These are phyloP conservation scores for Garcia nutans DNA, from an alignment of 345 rosid genomes.

Conservation along the genomic window DNA sequence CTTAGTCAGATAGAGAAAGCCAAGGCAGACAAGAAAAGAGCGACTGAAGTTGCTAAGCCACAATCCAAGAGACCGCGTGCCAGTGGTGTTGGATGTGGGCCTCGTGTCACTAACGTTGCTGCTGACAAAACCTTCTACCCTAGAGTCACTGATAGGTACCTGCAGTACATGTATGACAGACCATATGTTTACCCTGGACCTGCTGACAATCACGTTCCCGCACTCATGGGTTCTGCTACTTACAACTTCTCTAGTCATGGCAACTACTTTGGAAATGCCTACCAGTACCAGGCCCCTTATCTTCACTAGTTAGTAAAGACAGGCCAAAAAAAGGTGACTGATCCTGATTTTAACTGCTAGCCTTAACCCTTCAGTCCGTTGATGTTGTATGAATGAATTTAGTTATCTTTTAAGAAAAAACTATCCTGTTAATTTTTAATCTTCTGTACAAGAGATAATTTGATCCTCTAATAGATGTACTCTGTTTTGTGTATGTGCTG, in stretches of 20 bases:
- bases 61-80: constrained; percentile 92
- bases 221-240: constrained; percentile 50
- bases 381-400: constrained; percentile 64
- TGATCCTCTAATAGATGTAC: constrained; percentile 58
- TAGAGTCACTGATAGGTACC: constrained; percentile 69
- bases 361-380: constrained; percentile 49
- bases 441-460: constrained; percentile 47
- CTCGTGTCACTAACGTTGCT: constrained; percentile 47
- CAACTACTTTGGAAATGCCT: constrained; percentile 88
- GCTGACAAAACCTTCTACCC: constrained; percentile 60
- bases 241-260: constrained; percentile 74
- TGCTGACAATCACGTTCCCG: constrained; percentile 57
- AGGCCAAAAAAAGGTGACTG: constrained; percentile 50
- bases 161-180: constrained; percentile 78
- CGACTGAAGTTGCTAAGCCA: constrained; percentile 79
- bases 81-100: constrained; percentile 55
- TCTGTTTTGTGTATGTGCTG: constrained; percentile 39
- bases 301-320: constrained; percentile 59
- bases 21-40: constrained; percentile 88
- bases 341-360: constrained; percentile 66
- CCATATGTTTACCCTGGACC: constrained; percentile 62
- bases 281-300: constrained; percentile 83
- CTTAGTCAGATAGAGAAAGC: constrained; percentile 87
- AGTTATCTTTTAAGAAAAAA: constrained; percentile 37
- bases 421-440: constrained; percentile 45